phyloP scores from a whole-genome alignment of 2,329 filamentous ascomycete species.

The Stachybotrys echinatus region DNA sequence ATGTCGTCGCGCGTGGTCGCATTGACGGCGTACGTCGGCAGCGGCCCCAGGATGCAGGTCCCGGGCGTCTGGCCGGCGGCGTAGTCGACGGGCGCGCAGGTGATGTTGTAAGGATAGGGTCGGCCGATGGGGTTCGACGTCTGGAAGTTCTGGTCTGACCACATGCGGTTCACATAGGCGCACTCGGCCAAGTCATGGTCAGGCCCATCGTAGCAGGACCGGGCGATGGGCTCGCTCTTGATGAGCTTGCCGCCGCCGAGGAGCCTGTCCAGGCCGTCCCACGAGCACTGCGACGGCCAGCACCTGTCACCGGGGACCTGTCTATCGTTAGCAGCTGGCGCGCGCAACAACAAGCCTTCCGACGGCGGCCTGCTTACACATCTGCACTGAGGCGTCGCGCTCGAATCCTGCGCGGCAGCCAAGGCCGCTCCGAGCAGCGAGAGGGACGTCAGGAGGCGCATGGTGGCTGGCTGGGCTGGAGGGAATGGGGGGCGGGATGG shows the following conservation, averaged over 20 bases:
- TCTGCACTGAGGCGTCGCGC: background rate
- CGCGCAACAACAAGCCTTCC: background rate
- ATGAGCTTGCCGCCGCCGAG: conserved; percentile 11
- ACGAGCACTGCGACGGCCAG: background rate
- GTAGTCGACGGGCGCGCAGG: conserved; percentile 19
- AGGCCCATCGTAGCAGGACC: conserved; percentile 17
- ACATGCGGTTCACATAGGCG: conserved; percentile 13
- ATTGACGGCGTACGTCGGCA: conserved; percentile 18
- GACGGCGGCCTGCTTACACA: conserved; percentile 2
- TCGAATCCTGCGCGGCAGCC: background rate
- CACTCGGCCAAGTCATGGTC: conserved; percentile 12
- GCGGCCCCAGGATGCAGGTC: conserved; percentile 12
- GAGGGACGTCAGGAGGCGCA: background rate
- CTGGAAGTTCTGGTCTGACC: conserved; percentile 18
- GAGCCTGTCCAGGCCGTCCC: background rate
- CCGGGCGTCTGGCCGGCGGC: conserved; percentile 6
- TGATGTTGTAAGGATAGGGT: conserved; percentile 20
- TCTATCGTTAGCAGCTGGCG: background rate
- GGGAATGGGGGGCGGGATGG: too few relatives aligned
- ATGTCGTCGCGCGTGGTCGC: conserved; percentile 12
- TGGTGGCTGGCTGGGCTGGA: background rate
- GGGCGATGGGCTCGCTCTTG: conserved; percentile 15
- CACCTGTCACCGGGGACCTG: background rate
- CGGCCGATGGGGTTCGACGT: conserved; percentile 17
- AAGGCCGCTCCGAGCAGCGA: background rate